Percentiles rank a stretch among this genome's conserved stretches.
Evolutionary conservation across 1,284 basidiomycete genomes (phyloP).

Genomic region (Gomphus bonarii): DNA sequence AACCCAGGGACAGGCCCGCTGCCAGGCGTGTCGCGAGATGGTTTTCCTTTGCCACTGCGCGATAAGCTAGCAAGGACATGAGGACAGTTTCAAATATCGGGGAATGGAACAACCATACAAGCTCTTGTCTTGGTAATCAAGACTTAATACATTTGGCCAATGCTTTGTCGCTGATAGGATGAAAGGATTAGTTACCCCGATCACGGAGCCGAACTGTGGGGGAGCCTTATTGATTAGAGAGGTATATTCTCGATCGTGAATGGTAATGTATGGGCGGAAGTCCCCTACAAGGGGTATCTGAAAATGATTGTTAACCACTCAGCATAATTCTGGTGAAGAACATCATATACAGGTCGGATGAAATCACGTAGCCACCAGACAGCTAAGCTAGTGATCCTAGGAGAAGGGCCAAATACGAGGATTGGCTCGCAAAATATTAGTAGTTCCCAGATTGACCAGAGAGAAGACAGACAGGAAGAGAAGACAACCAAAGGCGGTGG

Average conservation of each 20-base stretch:
- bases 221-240: conserved; percentile 72
- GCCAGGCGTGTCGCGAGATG: conserved; percentile 15
- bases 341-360: conserved; percentile 60
- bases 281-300: conserved; percentile 82
- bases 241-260: conserved; percentile 83
- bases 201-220: conserved; percentile 73
- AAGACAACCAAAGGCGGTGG: conserved; percentile 68
- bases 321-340: not conserved
- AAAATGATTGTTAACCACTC: conserved; percentile 9
- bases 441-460: conserved; percentile 96
- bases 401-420: conserved; percentile 76
- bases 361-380: conserved; percentile 90
- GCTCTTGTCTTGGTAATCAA: conserved; percentile 33
- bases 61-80: not conserved
- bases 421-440: conserved; percentile 83
- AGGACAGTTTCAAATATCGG: not conserved
- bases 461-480: conserved; percentile 61
- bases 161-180: conserved; percentile 82
- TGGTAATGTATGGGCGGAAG: conserved; percentile 90
- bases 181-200: conserved; percentile 94
- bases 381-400: conserved; percentile 71
- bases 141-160: conserved; percentile 84
- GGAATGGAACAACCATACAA: conserved; percentile 16
- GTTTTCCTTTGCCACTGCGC: not conserved
- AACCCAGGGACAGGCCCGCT: conserved; percentile 57